Base-by-base conservation (phyloP, 306 rosid species). In the Pyrus betulifolia region DNA sequence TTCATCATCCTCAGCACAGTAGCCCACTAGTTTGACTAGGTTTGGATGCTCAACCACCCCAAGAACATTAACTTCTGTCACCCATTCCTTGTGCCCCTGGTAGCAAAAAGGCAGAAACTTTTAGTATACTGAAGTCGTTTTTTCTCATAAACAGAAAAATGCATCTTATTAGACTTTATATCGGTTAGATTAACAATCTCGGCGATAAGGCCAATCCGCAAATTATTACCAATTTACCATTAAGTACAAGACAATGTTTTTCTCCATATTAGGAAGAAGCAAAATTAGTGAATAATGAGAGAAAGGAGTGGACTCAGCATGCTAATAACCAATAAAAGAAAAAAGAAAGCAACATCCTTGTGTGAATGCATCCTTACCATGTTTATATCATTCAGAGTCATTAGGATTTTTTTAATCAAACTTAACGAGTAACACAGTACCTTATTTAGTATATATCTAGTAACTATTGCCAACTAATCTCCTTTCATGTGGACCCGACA, bases 1-100 rank as follows among this genome's bases (percentile, higher is more conserved):
- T 88, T 95, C 99, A 68, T 92, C 99, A 54, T 95, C 97, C 61
- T 92, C 99, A 35, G 99, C 99, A 54, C 99, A 95, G 81, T 92
- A 91, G 11, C 99, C 99, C 19, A 95, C 90, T 76, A 95, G 83
- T 85, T 95, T 95, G 82, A 95, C 97, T 67, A 95, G 97, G 85
- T 92, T 95, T 23, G 90, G 93, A 86, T 95, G 99, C 85, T 95
- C 97, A 72, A 91, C 97, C 79, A 95, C 91, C 69, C 99, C 97
- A 61, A 95, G 87, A 80, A 95, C 93, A 91, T 95, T 95, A 78
- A 95, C 99, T 88, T 95, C 97, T 66, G 99, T 95, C 62, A 95
- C 91, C 99, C 99, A 95, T 86, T 95, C 99, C 86, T 83, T 92
- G 80, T 95, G 97, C 74, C 99, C 99, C 99, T 95, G 87, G 68